These are phyloP conservation scores for Mentha longifolia DNA, from an alignment of 257 asterid genomes.

Conservation along the genomic window DNA sequence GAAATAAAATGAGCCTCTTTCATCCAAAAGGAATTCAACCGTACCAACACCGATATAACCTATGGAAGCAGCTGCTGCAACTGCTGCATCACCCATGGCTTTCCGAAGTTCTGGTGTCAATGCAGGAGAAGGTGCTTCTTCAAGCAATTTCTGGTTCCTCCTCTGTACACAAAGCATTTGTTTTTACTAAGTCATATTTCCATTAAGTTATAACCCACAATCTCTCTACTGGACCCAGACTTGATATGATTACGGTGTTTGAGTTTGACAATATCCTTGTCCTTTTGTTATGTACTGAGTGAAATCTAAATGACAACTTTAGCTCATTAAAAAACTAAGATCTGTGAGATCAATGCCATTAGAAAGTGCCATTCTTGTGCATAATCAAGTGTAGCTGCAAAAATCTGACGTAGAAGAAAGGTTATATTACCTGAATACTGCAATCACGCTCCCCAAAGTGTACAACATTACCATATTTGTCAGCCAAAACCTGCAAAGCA, in stretches of 20 bases:
- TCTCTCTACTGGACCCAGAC: neutral
- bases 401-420: slow-evolving; percentile 9
- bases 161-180: slow-evolving; percentile 57
- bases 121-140: slow-evolving; percentile 99
- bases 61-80: slow-evolving; percentile 98
- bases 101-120: slow-evolving; percentile 86
- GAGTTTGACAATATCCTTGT: neutral
- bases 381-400: slow-evolving; percentile 23
- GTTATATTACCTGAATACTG: slow-evolving; percentile 79
- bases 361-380: slow-evolving; percentile 19
- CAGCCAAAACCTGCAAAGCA: slow-evolving; percentile 82
- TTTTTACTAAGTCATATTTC: neutral
- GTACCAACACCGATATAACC: slow-evolving; percentile 98
- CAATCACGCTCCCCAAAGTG: slow-evolving; percentile 99
- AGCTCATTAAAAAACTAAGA: slow-evolving; percentile 1
- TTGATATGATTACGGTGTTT: neutral
- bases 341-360: neutral
- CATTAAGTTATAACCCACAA: neutral
- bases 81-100: slow-evolving; percentile 99
- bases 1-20: slow-evolving; percentile 96
- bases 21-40: slow-evolving; percentile 93
- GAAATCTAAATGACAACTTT: neutral
- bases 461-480: slow-evolving; percentile 84
- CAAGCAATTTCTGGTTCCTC: slow-evolving; percentile 94
- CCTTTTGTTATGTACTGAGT: neutral